Evolutionary conservation across 495 filamentous ascomycete genomes (phyloP).

Genomic region (Massariosphaeria phaeospora): DNA sequence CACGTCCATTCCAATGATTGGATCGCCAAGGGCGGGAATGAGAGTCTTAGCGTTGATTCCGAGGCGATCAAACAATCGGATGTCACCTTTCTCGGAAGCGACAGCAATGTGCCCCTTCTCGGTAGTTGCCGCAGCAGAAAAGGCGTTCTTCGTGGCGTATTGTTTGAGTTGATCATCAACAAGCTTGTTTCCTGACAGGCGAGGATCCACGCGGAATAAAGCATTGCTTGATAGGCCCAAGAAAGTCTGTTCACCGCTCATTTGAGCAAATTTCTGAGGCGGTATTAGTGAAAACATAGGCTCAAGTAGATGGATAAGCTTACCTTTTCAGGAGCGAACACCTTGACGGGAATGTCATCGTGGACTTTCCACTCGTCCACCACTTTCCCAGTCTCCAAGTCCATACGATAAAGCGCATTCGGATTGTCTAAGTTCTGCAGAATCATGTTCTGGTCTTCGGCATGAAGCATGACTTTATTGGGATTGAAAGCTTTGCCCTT

Average conservation of each 20-base stretch:
- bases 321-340: slow-evolving; percentile 83
- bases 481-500: slow-evolving; percentile 84
- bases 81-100: slow-evolving; percentile 94
- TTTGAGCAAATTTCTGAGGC: slow-evolving; percentile 85
- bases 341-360: slow-evolving; percentile 87
- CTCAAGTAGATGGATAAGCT: neutral
- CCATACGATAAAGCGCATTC: slow-evolving; percentile 94
- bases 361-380: slow-evolving; percentile 99
- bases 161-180: slow-evolving; percentile 91
- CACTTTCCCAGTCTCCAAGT: slow-evolving; percentile 97
- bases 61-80: slow-evolving; percentile 90
- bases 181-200: slow-evolving; percentile 82
- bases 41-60: slow-evolving; percentile 97
- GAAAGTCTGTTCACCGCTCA: slow-evolving; percentile 92
- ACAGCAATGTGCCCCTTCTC: slow-evolving; percentile 95
- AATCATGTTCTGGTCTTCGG: slow-evolving; percentile 88
- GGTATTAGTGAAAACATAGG: slow-evolving; percentile 24
- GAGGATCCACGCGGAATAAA: slow-evolving; percentile 90
- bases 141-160: slow-evolving; percentile 93
- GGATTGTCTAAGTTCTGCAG: slow-evolving; percentile 80
- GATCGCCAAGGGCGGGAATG: slow-evolving; percentile 90
- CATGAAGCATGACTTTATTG: slow-evolving; percentile 96
- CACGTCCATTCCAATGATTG: slow-evolving; percentile 91
- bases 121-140: slow-evolving; percentile 88
- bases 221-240: slow-evolving; percentile 87